A percentile compares a stretch with the other conserved stretches of the same genome.
These are phyloP conservation scores for Limonomyces culmigenus DNA, from an alignment of 1,284 basidiomycete genomes.

Conservation along the genomic window DNA sequence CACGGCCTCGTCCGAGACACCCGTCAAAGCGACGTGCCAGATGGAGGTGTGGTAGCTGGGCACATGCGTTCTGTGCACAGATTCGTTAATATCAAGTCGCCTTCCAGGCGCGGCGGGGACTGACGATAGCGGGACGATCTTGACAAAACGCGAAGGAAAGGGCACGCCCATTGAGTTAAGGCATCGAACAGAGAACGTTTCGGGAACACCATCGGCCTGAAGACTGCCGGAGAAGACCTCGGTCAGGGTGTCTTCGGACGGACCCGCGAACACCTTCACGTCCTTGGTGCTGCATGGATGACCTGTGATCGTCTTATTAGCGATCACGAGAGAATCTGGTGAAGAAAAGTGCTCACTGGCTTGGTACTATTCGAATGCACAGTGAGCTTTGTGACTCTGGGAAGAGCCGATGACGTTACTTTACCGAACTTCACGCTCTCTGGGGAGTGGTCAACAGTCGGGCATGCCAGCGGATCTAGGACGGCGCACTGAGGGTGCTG, in stretches of 20 bases:
- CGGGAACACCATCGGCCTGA: conserved; percentile 43
- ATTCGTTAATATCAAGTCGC: conserved; percentile 18
- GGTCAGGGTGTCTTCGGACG: conserved; percentile 42
- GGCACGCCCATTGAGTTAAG: conserved; percentile 32
- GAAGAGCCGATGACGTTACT: too few relatives aligned
- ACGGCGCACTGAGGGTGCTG: too few relatives aligned
- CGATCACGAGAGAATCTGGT: too few relatives aligned
- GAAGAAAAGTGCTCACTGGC: too few relatives aligned
- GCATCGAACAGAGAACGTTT: conserved; percentile 43
- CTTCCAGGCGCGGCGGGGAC: conserved; percentile 11
- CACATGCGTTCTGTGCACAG: conserved; percentile 19
- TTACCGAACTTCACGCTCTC: too few relatives aligned
- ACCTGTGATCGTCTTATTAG: too few relatives aligned
- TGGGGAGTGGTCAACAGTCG: too few relatives aligned
- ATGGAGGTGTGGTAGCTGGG: conserved; percentile 62
- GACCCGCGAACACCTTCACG: conserved; percentile 52
- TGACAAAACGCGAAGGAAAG: conserved; percentile 51
- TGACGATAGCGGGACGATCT: conserved; percentile 58
- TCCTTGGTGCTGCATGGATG: conserved; percentile 76
- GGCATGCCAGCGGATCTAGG: too few relatives aligned
- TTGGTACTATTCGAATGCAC: too few relatives aligned
- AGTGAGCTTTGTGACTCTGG: too few relatives aligned
- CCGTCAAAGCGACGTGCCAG: conserved; percentile 50
- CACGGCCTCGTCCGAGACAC: conserved; percentile 32
- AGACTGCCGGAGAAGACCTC: conserved; percentile 44